These are phyloP conservation scores for Alternaria triticimaculans DNA, from an alignment of 2,329 filamentous ascomycete genomes.

Conservation along the genomic window DNA sequence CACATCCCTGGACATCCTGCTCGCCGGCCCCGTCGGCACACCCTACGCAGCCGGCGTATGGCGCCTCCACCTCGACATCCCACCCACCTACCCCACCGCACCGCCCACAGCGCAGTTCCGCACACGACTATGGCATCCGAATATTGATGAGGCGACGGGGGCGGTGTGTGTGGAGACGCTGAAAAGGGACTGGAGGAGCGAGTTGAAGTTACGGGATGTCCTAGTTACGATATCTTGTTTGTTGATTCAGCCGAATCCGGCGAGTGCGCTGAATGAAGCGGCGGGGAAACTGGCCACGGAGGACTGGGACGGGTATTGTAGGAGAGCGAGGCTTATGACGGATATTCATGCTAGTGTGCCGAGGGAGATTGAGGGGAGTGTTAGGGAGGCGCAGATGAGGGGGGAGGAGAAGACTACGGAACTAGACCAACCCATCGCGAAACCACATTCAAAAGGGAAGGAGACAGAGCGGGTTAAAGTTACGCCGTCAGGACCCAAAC, in stretches of 20 bases:
- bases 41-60: constrained; percentile 66
- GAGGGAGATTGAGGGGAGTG: constrained; percentile 51
- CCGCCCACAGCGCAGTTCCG: constrained; percentile 66
- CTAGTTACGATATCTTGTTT: constrained; percentile 66
- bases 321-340: constrained; percentile 66
- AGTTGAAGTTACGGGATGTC: constrained; percentile 65
- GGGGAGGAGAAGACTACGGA: constrained; percentile 56
- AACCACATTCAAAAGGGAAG: constrained; percentile 29
- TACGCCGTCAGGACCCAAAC: constrained; percentile 27
- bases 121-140: constrained; percentile 69
- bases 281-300: constrained; percentile 64
- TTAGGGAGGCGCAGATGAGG: constrained; percentile 60
- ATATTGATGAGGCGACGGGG: constrained; percentile 67
- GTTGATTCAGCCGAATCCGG: constrained; percentile 68
- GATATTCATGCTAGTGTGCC: constrained; percentile 63
- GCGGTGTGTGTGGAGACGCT: constrained; percentile 70
- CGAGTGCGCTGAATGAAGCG: constrained; percentile 67
- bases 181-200: constrained; percentile 67
- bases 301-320: constrained; percentile 64
- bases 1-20: constrained; percentile 63
- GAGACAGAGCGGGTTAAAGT: constrained; percentile 29
- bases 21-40: constrained; percentile 66
- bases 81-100: constrained; percentile 60
- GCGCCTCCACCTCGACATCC: constrained; percentile 66
- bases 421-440: constrained; percentile 16